A percentile compares a stretch with the other conserved stretches of the same genome.
Conservation (phyloP, 495 filamentous ascomycete species). For the Margaritispora aquatica region DNA sequence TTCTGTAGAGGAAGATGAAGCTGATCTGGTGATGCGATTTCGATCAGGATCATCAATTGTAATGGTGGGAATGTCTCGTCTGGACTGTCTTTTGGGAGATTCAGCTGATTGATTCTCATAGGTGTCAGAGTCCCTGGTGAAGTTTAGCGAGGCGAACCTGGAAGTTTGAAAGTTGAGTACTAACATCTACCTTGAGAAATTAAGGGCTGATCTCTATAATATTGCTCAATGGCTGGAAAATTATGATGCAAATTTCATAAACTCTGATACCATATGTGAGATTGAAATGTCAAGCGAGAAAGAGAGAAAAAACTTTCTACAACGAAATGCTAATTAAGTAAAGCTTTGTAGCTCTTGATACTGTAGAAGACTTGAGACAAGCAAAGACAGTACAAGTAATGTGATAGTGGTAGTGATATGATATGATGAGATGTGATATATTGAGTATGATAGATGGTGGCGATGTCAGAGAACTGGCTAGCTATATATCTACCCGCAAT, state of each 20-base stretch:
- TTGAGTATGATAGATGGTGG: not conserved
- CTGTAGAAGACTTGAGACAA: not conserved
- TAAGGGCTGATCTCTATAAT: not conserved
- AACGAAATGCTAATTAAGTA: not conserved
- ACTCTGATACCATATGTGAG: not conserved
- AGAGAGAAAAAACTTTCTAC: not conserved
- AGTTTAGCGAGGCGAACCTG: conserved; percentile 1
- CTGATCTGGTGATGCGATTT: conserved; percentile 7
- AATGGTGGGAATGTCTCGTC: conserved; percentile 15
- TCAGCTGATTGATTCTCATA: conserved; percentile 14
- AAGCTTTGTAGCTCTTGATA: not conserved
- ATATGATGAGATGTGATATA: not conserved
- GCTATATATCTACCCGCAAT: conserved; percentile 2
- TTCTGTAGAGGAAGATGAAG: conserved; percentile 17
- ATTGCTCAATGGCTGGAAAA: conserved; percentile 1
- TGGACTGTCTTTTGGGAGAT: conserved; percentile 5
- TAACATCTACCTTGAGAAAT: conserved; percentile 16
- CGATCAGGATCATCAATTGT: conserved; percentile 22
- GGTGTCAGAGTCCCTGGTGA: conserved; percentile 15
- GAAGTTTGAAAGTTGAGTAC: not conserved
- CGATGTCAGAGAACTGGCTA: conserved; percentile 2
- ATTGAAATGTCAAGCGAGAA: not conserved
- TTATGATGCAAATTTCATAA: not conserved
- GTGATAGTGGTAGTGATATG: not conserved
- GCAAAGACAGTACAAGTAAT: not conserved